A percentile compares a stretch with the other conserved stretches of the same genome.
Conservation (phyloP, 768 basidiomycete genomes). For the Pleurotus pulmonarius region DNA sequence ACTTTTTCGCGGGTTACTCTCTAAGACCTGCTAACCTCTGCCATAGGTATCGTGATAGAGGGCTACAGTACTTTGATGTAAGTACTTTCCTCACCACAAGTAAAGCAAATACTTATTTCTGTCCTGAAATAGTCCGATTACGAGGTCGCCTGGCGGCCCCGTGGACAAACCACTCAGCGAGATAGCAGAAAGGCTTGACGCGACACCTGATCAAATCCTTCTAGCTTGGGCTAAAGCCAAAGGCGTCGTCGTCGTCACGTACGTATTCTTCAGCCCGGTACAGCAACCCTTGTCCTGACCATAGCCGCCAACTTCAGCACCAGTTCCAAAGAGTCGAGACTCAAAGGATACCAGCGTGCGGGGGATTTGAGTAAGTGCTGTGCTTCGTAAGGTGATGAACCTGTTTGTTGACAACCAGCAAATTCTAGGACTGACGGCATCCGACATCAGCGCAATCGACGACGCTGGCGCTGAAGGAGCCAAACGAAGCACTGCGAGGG, state of each 20-base stretch:
- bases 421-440: slow-evolving; percentile 39
- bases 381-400: too few species aligned
- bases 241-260: slow-evolving; percentile 65
- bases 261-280: slow-evolving; percentile 6
- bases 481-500: slow-evolving; percentile 7
- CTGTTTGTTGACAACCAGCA: background rate
- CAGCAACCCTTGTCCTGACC: background rate
- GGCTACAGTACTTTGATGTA: slow-evolving; percentile 69
- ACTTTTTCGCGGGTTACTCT: too few species aligned
- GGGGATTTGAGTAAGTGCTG: slow-evolving; percentile 53
- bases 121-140: slow-evolving; percentile 47
- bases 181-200: slow-evolving; percentile 48
- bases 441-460: slow-evolving; percentile 56
- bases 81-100: slow-evolving; percentile 13
- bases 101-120: background rate
- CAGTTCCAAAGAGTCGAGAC: slow-evolving; percentile 60
- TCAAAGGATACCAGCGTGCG: slow-evolving; percentile 65
- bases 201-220: slow-evolving; percentile 61
- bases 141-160: slow-evolving; percentile 54
- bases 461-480: slow-evolving; percentile 46
- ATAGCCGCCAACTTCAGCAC: slow-evolving; percentile 31
- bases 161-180: slow-evolving; percentile 54
- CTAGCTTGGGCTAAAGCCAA: slow-evolving; percentile 73
- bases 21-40: background rate
- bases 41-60: slow-evolving; percentile 52